Conservation (phyloP, 805 yeast species). For the Komagataella populi region DNA sequence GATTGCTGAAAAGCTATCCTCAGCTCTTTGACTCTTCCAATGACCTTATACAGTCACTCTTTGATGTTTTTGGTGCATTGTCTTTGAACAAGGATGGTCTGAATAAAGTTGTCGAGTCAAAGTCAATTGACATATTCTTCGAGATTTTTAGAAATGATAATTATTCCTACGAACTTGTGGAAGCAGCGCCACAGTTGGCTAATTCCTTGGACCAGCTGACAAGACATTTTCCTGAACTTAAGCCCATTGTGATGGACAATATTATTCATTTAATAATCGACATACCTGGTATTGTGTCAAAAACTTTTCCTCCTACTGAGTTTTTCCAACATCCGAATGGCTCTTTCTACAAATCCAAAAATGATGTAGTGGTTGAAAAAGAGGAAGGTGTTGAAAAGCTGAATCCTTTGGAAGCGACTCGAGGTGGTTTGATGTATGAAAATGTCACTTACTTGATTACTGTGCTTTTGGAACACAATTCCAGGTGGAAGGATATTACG, state of each 20-base stretch:
- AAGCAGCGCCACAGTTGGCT: slow-evolving; percentile 44
- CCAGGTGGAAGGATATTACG: slow-evolving; percentile 29
- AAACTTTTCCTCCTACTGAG: slow-evolving; percentile 22
- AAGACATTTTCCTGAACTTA: slow-evolving; percentile 69
- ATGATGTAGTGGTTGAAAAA: slow-evolving; percentile 25
- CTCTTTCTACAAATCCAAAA: slow-evolving; percentile 23
- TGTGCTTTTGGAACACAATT: slow-evolving; percentile 36
- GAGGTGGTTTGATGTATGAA: slow-evolving; percentile 32
- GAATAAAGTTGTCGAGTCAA: slow-evolving; percentile 30
- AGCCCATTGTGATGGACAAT: slow-evolving; percentile 40
- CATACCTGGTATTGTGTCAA: slow-evolving; percentile 24
- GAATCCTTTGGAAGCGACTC: slow-evolving; percentile 38
- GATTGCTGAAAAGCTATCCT: slow-evolving; percentile 44
- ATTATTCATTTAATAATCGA: slow-evolving; percentile 29
- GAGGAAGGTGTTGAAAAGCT: slow-evolving; percentile 28
- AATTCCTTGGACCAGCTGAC: slow-evolving; percentile 64
- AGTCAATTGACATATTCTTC: slow-evolving; percentile 30
- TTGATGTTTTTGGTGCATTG: slow-evolving; percentile 73
- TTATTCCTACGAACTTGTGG: slow-evolving; percentile 42
- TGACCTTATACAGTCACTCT: slow-evolving; percentile 45
- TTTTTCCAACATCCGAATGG: slow-evolving; percentile 29
- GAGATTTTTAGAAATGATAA: slow-evolving; percentile 31
- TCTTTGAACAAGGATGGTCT: slow-evolving; percentile 68
- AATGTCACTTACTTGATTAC: slow-evolving; percentile 35
- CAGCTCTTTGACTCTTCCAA: slow-evolving; percentile 42